These are phyloP conservation scores for Acanthamoeba lenticulata DNA, from an alignment of 208 protist species.

Conservation along the genomic window DNA sequence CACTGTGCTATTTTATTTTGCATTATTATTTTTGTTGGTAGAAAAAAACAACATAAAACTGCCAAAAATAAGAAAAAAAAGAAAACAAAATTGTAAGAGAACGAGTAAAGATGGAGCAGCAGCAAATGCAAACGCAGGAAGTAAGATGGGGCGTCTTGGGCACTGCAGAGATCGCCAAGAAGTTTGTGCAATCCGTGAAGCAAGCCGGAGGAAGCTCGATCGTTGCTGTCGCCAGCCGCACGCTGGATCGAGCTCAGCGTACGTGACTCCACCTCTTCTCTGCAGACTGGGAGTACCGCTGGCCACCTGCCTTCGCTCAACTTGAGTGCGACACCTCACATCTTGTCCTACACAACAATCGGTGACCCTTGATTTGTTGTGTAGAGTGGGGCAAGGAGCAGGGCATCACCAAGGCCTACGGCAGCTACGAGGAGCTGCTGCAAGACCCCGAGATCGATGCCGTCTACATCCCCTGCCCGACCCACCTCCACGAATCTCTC, in stretches of 20 bases:
- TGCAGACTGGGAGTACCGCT: too few species aligned
- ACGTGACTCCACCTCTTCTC: neutral
- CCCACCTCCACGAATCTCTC: neutral
- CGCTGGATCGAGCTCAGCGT: neutral
- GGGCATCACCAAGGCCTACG: neutral
- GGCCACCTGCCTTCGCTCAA: too few species aligned
- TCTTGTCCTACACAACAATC: neutral
- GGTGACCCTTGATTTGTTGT: neutral
- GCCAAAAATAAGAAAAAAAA: too few species aligned
- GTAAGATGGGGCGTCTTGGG: constrained; percentile 31
- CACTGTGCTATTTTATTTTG: neutral
- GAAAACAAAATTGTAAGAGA: too few species aligned
- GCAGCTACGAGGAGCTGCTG: constrained; percentile 23
- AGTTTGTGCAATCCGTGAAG: constrained; percentile 38
- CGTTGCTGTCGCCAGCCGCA: neutral
- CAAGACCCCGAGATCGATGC: neutral
- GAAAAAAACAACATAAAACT: neutral
- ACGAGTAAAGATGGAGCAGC: too few species aligned
- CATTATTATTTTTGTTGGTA: neutral
- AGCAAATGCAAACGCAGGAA: too few species aligned
- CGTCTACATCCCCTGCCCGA: constrained; percentile 56
- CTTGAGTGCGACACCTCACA: too few species aligned
- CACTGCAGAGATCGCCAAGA: neutral
- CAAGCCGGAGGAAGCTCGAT: neutral
- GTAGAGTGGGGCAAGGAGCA: constrained; percentile 11